Base-by-base conservation (phyloP, 2,329 filamentous ascomycete species). In the Lasiodiplodia sp. region DNA sequence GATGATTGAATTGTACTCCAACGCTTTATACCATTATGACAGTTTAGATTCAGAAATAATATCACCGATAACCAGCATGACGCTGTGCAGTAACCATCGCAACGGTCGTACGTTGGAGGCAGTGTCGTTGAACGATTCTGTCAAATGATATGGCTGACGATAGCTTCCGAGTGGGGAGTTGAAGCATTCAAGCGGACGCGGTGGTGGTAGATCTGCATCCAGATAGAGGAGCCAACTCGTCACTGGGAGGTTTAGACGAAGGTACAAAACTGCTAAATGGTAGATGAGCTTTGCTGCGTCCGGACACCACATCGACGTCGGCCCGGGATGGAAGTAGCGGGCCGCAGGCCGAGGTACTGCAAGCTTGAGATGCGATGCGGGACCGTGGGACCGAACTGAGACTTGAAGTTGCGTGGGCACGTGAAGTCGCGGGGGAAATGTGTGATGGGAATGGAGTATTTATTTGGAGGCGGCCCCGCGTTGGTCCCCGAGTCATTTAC, bases 11-110 rank as follows among this genome's bases (percentile, higher is more conserved):
- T 52, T 28, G 44, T 52, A 25, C 38, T 14, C 51, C n/a, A 38
- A 23, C 4, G 60, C 60, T 52, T 31, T 64, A 64, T 64, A 64
- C 47, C 60, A 64, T 52, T 49, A 23, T 16, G 47, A 52, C 51
- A 51, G 18, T 34, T 37, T 63, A 44, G 38, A 21, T n/a, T n/a
- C 31, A 16, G 7, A 8, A 14, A 58, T 12, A 23, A 53, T 38
- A 31, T 52, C 4, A 52, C 5, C 25, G 25, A 64, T 53, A 53
- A 40, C n/a, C 10, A 47, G n/a, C 8, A 47, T n/a, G 21, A 47
- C 7, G 44, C 44, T 47, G 40, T 8, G 18, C 18, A n/a, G 40
- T n/a, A 31, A 7, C 28, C 2, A n/a, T 10, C 44, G 44, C 38
- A 16, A 40, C 40, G 40, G 40, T 16, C 16, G 14, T 18, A 44